Evolutionary conservation across 306 rosid genomes (phyloP).

Genomic region (Leucaena leucocephala): DNA sequence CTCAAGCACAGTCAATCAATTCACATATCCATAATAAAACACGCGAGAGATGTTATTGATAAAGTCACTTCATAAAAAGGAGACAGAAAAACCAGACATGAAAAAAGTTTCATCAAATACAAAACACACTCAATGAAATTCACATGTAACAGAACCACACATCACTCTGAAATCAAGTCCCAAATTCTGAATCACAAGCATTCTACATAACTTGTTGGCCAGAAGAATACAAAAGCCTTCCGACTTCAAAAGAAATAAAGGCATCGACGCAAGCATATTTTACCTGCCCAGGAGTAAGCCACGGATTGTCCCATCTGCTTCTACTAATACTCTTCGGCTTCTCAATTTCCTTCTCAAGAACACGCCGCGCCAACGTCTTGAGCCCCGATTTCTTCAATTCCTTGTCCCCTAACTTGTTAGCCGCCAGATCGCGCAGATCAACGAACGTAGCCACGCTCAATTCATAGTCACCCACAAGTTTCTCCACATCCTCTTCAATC

Average conservation of each 20-base stretch:
- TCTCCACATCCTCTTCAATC: conserved; percentile 36
- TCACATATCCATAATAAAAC: too few species aligned
- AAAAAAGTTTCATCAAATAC: too few species aligned
- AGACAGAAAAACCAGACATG: too few species aligned
- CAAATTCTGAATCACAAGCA: neutral
- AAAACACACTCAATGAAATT: too few species aligned
- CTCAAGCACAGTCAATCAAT: too few species aligned
- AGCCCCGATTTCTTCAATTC: conserved; percentile 25
- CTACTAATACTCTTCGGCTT: conserved; percentile 32
- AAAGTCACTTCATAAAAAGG: too few species aligned
- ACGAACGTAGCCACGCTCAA: conserved; percentile 15
- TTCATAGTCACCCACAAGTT: conserved; percentile 31
- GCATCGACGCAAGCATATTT: conserved; percentile 47
- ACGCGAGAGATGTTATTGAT: too few species aligned
- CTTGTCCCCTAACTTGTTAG: neutral
- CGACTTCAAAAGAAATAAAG: conserved; percentile 40
- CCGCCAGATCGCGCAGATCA: conserved; percentile 42
- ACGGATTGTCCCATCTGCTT: conserved; percentile 38
- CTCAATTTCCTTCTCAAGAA: conserved; percentile 24
- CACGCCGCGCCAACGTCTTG: conserved; percentile 20
- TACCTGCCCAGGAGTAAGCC: conserved; percentile 39
- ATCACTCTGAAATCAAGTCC: too few species aligned
- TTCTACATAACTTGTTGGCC: neutral
- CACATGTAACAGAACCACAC: too few species aligned
- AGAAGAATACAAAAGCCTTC: conserved; percentile 14